These are phyloP conservation scores for Clitopilus passeckerianus DNA, from an alignment of 768 basidiomycete species.

Conservation along the genomic window DNA sequence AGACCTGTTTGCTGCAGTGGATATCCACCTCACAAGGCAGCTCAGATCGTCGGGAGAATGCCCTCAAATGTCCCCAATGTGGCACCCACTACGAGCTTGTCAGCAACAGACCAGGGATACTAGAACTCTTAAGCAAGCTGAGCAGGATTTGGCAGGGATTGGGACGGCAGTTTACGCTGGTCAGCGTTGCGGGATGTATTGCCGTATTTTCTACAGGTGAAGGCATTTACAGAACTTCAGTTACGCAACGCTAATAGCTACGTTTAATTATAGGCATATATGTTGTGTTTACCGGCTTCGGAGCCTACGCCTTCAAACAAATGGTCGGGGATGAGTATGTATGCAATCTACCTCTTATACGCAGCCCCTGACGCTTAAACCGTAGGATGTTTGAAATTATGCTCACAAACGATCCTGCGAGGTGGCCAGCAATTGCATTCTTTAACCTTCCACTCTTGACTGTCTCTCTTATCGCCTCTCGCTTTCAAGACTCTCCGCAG, in stretches of 20 bases:
- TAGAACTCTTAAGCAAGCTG: slow-evolving; percentile 44
- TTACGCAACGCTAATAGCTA: not conserved
- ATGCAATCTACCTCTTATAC: not conserved
- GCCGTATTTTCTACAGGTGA: slow-evolving; percentile 59
- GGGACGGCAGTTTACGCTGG: slow-evolving; percentile 49
- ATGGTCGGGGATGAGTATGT: slow-evolving; percentile 67
- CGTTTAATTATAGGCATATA: slow-evolving; percentile 26
- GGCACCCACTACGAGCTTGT: slow-evolving; percentile 60
- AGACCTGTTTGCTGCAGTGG: slow-evolving; percentile 76
- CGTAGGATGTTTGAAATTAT: slow-evolving; percentile 58
- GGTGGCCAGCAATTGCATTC: slow-evolving; percentile 76
- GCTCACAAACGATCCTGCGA: slow-evolving; percentile 60
- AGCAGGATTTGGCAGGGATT: slow-evolving; percentile 45
- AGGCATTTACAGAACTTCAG: slow-evolving; percentile 14
- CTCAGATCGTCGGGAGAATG: slow-evolving; percentile 49
- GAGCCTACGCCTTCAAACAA: slow-evolving; percentile 63
- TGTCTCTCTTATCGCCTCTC: slow-evolving; percentile 58
- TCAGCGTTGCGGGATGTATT: slow-evolving; percentile 44
- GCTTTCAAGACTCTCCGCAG: slow-evolving; percentile 34
- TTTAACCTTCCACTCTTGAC: slow-evolving; percentile 73
- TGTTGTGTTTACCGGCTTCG: slow-evolving; percentile 57
- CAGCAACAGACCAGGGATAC: slow-evolving; percentile 52
- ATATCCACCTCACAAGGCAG: slow-evolving; percentile 66
- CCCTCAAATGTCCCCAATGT: slow-evolving; percentile 80
- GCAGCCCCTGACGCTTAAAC: not conserved